Percentiles rank a stretch among this genome's conserved stretches.
Conservation (phyloP, 108 stramenopile genomes). For the Phaeodactylum tricornutum region DNA sequence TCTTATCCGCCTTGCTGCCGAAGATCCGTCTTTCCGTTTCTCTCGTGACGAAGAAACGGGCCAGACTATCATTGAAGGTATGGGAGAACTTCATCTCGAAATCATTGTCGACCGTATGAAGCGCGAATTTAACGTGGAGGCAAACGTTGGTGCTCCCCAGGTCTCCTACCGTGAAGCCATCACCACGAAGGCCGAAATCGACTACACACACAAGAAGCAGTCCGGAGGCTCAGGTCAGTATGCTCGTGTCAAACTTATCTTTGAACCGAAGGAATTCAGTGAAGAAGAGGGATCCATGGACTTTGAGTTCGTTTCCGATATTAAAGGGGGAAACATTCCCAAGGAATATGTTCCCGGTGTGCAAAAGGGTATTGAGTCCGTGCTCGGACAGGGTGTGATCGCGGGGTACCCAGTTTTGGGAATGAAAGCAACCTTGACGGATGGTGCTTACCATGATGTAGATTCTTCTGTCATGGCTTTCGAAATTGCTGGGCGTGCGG, state of each 20-base stretch:
- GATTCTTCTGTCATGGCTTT: conserved; percentile 89
- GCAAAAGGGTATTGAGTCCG: conserved; percentile 94
- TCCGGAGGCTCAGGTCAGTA: conserved; percentile 97
- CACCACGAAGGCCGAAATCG: conserved; percentile 82
- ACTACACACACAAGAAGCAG: conserved; percentile 99
- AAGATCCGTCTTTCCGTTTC: conserved; percentile 97
- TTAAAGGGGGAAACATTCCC: conserved; percentile 95
- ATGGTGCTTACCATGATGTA: conserved; percentile 86
- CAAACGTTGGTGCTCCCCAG: conserved; percentile 81
- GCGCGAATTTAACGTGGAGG: conserved; percentile 97
- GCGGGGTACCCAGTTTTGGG: conserved; percentile 96
- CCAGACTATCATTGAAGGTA: conserved; percentile 97
- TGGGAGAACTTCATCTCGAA: conserved; percentile 99
- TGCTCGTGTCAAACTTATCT: conserved; percentile 90
- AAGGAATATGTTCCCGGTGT: conserved; percentile 99
- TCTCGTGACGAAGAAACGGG: conserved; percentile 94
- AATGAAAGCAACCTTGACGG: conserved; percentile 87
- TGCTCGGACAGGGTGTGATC: conserved; percentile 84
- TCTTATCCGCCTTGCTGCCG: conserved; percentile 87
- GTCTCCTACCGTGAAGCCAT: conserved; percentile 98
- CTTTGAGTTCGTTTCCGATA: conserved; percentile 90
- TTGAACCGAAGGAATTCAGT: conserved; percentile 86
- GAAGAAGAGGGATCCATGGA: conserved; percentile 83
- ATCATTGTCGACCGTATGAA: conserved; percentile 99
- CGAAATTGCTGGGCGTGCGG: conserved; percentile 90